These are phyloP conservation scores for Collybiopsis confluens DNA, from an alignment of 768 basidiomycete genomes.

Conservation along the genomic window DNA sequence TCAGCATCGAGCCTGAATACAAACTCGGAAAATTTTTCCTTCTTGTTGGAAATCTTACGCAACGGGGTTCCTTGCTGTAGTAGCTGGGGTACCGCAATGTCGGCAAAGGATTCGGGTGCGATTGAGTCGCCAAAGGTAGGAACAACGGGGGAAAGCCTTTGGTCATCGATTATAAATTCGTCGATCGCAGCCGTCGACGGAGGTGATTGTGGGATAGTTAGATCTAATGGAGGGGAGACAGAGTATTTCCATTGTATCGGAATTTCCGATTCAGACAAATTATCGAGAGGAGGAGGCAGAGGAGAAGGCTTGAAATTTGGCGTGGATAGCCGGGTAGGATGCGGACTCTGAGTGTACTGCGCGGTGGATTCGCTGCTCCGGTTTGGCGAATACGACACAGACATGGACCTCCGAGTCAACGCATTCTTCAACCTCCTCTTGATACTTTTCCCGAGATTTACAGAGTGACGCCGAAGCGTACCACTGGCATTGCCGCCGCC, in stretches of 20 bases:
- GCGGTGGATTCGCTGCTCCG: too few relatives aligned
- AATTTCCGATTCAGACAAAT: too few relatives aligned
- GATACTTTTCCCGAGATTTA: not conserved
- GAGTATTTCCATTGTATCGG: too few relatives aligned
- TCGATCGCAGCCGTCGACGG: not conserved
- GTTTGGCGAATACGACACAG: not conserved
- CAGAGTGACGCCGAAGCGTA: not conserved
- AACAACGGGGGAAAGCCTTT: not conserved
- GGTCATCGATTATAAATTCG: not conserved
- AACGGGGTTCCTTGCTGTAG: conserved; percentile 67
- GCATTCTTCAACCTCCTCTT: not conserved
- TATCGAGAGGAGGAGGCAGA: too few relatives aligned
- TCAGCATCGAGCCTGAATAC: conserved; percentile 74
- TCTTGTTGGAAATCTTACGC: conserved; percentile 80
- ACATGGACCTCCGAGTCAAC: not conserved
- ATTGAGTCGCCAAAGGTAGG: conserved; percentile 1
- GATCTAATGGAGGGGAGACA: too few relatives aligned
- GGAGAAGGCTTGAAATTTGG: too few relatives aligned
- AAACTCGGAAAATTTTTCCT: conserved; percentile 55
- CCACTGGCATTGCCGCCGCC: not conserved
- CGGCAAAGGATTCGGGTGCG: not conserved
- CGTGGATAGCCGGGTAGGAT: too few relatives aligned
- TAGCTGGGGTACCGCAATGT: conserved; percentile 49
- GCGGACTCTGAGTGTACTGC: too few relatives aligned
- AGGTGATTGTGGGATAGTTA: not conserved